Conservation (phyloP, 208 protist species). For the Trypanosoma mega region DNA sequence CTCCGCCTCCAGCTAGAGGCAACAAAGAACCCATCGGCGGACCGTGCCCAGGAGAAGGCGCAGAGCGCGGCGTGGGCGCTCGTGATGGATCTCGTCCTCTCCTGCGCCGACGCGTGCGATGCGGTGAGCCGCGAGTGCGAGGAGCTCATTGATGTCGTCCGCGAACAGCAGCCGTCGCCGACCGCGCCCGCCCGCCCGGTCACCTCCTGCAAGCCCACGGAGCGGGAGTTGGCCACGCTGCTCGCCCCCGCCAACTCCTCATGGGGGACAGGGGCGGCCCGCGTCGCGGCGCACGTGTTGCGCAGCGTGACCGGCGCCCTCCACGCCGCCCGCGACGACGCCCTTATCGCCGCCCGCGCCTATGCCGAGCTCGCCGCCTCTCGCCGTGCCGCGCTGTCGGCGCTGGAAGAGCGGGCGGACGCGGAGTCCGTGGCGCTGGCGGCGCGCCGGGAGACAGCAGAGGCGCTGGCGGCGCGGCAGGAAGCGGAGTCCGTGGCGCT, state of each 20-base stretch:
- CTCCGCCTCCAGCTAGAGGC: slow-evolving; percentile 7
- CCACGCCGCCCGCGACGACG: slow-evolving; percentile 1
- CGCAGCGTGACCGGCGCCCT: slow-evolving; percentile 8
- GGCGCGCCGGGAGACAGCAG: not conserved
- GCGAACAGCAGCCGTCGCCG: slow-evolving; percentile 2
- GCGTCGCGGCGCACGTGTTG: slow-evolving; percentile 7
- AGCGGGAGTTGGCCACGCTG: not conserved
- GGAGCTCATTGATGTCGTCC: slow-evolving; percentile 20
- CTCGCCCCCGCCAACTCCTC: not conserved
- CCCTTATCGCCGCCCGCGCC: slow-evolving; percentile 17
- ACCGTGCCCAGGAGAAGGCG: not conserved
- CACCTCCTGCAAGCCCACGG: not conserved
- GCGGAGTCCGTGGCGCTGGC: not conserved
- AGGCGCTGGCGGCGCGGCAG: not conserved
- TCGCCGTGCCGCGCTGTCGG: not conserved
- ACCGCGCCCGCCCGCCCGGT: not conserved
- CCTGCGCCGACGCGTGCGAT: slow-evolving; percentile 17
- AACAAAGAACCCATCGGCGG: not conserved
- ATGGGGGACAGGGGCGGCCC: not conserved
- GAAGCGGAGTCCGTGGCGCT: not conserved
- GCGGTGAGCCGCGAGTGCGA: slow-evolving; percentile 22
- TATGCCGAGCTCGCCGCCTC: slow-evolving; percentile 16
- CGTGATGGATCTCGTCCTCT: not conserved
- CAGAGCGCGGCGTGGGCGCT: not conserved
- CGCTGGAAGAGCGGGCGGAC: not conserved